These are phyloP conservation scores for Exophiala alcalophila DNA, from an alignment of 2,329 filamentous ascomycete genomes.

Conservation along the genomic window DNA sequence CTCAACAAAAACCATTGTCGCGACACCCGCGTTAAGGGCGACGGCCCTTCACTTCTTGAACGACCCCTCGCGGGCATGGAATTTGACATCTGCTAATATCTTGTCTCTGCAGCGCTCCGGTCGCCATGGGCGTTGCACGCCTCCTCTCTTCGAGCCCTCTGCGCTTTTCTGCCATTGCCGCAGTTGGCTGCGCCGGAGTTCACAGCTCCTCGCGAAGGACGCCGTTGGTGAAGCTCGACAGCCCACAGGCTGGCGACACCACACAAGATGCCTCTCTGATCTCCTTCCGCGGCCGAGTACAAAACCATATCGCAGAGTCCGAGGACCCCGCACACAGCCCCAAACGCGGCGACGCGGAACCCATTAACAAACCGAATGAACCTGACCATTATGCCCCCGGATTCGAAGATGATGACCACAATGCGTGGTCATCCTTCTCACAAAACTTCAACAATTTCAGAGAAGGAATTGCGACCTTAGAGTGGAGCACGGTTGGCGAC, in stretches of 20 bases:
- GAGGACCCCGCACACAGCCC: slow-evolving; percentile 16
- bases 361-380: slow-evolving; percentile 20
- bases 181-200: slow-evolving; percentile 19
- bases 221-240: slow-evolving; percentile 20
- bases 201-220: slow-evolving; percentile 14
- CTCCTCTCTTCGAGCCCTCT: slow-evolving; percentile 14
- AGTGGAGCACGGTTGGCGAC: slow-evolving; percentile 47
- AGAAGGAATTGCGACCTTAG: slow-evolving; percentile 40
- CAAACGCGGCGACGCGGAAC: slow-evolving; percentile 19
- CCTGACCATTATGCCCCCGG: slow-evolving; percentile 21
- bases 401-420: slow-evolving; percentile 34
- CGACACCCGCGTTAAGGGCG: too few relatives aligned
- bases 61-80: too few relatives aligned
- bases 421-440: slow-evolving; percentile 52
- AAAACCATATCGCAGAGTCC: slow-evolving; percentile 10
- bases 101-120: slow-evolving; percentile 26
- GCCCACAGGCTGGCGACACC: slow-evolving; percentile 11
- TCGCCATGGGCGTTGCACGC: slow-evolving; percentile 30
- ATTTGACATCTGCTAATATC: slow-evolving; percentile 16
- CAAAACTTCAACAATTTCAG: slow-evolving; percentile 42
- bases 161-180: slow-evolving; percentile 21
- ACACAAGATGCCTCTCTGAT: slow-evolving; percentile 19
- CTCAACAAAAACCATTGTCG: too few relatives aligned
- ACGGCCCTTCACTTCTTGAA: too few relatives aligned
- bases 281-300: slow-evolving; percentile 16